Percentiles rank a stretch among this genome's conserved stretches.
Conservation (phyloP, 1,284 basidiomycete genomes). For the Jaminaea rosea region DNA sequence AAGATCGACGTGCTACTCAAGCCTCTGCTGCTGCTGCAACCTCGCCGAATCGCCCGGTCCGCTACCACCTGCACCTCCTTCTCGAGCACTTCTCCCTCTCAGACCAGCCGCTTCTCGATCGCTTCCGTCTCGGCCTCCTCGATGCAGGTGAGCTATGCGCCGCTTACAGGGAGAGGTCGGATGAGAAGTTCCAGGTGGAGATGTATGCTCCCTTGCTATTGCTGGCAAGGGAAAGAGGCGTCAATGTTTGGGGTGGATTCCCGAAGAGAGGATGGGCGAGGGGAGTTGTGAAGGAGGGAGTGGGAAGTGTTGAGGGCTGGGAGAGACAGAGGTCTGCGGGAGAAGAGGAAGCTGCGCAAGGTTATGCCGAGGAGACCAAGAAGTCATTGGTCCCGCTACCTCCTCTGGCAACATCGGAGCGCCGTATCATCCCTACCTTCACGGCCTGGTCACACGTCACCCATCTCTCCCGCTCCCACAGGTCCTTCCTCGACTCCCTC, state of each 20-base stretch:
- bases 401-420: neutral
- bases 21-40: neutral
- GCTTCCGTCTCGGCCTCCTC: slow-evolving; percentile 10
- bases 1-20: slow-evolving; percentile 7
- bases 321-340: slow-evolving; percentile 8
- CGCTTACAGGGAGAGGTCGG: slow-evolving; percentile 12
- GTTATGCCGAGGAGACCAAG: neutral
- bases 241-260: slow-evolving; percentile 33
- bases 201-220: slow-evolving; percentile 31
- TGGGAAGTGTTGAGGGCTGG: slow-evolving; percentile 12
- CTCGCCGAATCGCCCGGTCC: too few species aligned
- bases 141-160: slow-evolving; percentile 11
- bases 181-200: slow-evolving; percentile 22
- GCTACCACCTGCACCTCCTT: slow-evolving; percentile 21
- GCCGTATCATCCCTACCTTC: slow-evolving; percentile 10
- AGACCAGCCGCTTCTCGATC: slow-evolving; percentile 25
- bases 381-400: neutral
- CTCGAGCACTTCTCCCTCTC: slow-evolving; percentile 30
- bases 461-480: slow-evolving; percentile 18
- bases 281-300: slow-evolving; percentile 18
- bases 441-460: slow-evolving; percentile 18
- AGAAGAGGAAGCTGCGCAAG: neutral
- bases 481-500: slow-evolving; percentile 25
- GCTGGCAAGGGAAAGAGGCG: slow-evolving; percentile 24
- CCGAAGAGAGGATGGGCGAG: slow-evolving; percentile 29